These are phyloP conservation scores for Leptographium wingfieldii DNA, from an alignment of 2,329 filamentous ascomycete species.

Conservation along the genomic window DNA sequence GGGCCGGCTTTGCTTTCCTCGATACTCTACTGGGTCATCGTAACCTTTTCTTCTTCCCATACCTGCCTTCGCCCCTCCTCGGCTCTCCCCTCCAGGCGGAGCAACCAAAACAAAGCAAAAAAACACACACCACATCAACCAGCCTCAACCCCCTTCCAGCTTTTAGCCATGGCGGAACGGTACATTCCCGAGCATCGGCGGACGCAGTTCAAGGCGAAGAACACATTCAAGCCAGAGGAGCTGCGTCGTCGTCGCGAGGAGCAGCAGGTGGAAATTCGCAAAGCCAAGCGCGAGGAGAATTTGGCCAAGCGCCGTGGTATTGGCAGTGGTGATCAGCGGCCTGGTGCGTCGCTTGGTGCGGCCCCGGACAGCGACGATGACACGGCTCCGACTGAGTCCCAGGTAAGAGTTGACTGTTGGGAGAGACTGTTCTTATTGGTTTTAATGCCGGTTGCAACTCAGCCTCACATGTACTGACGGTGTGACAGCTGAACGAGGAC, in stretches of 20 bases:
- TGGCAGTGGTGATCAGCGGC: constrained; percentile 64
- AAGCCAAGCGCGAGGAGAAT: constrained; percentile 98
- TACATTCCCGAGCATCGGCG: constrained; percentile 99
- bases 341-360: constrained; percentile 71
- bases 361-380: constrained; percentile 97
- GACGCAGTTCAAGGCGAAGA: constrained; percentile 99
- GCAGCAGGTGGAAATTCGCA: constrained; percentile 97
- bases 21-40: not conserved
- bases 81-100: not conserved
- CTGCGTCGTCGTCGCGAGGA: constrained; percentile 96
- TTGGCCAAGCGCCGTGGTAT: constrained; percentile 96
- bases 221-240: constrained; percentile 98
- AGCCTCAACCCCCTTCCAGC: constrained; percentile 4
- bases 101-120: not conserved
- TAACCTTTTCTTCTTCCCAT: not conserved
- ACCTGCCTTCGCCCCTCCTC: not conserved
- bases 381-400: constrained; percentile 82
- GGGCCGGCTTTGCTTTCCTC: constrained; percentile 7
- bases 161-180: constrained; percentile 76
- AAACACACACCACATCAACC: not conserved
- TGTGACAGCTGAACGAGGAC: constrained; percentile 76
- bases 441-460: too few species aligned
- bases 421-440: too few species aligned
- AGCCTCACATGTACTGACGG: not conserved
- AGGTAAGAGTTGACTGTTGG: constrained; percentile 45